Evolutionary conservation across 208 protist species (phyloP).

Genomic region (Trypanosomatidae sp.): DNA sequence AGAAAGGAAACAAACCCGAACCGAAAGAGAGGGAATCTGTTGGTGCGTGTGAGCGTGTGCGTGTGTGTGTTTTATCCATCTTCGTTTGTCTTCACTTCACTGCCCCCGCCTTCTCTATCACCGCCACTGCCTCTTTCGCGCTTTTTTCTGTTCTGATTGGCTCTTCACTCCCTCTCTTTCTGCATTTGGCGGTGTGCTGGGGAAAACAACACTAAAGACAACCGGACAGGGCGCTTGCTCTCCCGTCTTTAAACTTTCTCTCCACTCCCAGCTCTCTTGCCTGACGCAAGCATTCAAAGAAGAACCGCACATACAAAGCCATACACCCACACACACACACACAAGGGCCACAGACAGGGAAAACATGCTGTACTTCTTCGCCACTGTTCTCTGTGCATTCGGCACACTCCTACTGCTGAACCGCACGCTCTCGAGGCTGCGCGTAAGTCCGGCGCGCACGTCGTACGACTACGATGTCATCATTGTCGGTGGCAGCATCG

Average conservation of each 20-base stretch:
- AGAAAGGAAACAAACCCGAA: too few relatives aligned
- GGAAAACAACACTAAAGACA: too few relatives aligned
- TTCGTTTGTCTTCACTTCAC: too few relatives aligned
- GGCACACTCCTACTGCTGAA: slow-evolving; percentile 59
- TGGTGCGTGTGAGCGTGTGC: neutral
- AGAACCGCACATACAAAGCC: neutral
- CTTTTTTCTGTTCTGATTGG: neutral
- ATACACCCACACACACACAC: neutral
- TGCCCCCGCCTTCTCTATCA: neutral
- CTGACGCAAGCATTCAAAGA: neutral
- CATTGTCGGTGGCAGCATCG: slow-evolving; percentile 92
- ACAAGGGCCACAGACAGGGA: neutral
- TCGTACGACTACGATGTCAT: slow-evolving; percentile 92
- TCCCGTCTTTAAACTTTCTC: neutral
- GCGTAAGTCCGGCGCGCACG: slow-evolving; percentile 38
- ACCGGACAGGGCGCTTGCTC: neutral
- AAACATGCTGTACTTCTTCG: slow-evolving; percentile 40
- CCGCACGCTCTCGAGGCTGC: slow-evolving; percentile 41
- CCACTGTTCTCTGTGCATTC: slow-evolving; percentile 37
- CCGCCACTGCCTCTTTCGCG: neutral
- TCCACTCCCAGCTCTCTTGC: neutral
- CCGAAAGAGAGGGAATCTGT: neutral
- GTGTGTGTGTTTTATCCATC: neutral
- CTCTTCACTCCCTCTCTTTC: neutral
- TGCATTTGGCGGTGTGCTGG: too few relatives aligned